Percentiles rank a stretch among this genome's conserved stretches.
These are phyloP conservation scores for Alternaria incomplexa DNA, from an alignment of 2,329 filamentous ascomycete species.

Conservation along the genomic window DNA sequence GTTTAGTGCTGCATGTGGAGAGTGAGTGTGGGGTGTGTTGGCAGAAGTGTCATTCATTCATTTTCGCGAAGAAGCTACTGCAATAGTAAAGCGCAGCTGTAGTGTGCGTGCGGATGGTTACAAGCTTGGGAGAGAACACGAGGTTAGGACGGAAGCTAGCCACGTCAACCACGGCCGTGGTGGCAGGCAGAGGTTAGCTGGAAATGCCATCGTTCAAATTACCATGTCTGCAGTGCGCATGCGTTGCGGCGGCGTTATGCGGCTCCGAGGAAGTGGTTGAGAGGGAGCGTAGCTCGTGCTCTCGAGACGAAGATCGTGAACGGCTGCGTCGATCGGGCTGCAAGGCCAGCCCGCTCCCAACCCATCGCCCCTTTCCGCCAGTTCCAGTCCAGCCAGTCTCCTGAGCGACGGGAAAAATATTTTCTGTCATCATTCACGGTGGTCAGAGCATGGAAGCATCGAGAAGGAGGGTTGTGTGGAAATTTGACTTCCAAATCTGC, in stretches of 20 bases:
- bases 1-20: background rate
- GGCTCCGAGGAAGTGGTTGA: background rate
- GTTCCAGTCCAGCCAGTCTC: background rate
- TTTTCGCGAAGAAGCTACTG: background rate
- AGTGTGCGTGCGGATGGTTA: background rate
- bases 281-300: background rate
- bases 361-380: background rate
- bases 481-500: background rate
- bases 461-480: background rate
- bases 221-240: background rate
- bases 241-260: background rate
- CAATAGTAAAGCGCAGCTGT: background rate
- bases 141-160: slow-evolving; percentile 19
- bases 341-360: background rate
- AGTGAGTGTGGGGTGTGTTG: slow-evolving; percentile 2
- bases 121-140: background rate
- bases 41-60: background rate
- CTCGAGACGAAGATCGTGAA: slow-evolving; percentile 7
- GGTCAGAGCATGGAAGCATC: background rate
- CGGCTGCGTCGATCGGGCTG: background rate
- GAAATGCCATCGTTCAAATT: background rate
- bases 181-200: background rate
- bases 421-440: background rate
- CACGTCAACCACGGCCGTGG: slow-evolving; percentile 19
- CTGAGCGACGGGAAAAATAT: background rate